A percentile compares a stretch with the other conserved stretches of the same genome.
These are phyloP conservation scores for Venturia carpophila DNA, from an alignment of 2,329 filamentous ascomycete genomes.

Conservation along the genomic window DNA sequence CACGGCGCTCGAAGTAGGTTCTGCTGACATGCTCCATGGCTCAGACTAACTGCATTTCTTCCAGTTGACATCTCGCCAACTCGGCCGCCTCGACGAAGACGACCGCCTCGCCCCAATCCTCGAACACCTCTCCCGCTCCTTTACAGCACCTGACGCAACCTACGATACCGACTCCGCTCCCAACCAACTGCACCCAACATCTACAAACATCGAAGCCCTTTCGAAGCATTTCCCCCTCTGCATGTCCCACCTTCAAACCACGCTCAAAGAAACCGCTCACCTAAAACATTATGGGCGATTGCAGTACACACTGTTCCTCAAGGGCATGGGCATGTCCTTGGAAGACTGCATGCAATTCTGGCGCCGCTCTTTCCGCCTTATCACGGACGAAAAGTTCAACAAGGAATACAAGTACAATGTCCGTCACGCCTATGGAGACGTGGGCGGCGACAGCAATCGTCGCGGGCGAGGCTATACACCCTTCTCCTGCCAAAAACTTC, in stretches of 20 bases:
- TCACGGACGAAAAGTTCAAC: constrained; percentile 91
- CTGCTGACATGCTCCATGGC: background rate
- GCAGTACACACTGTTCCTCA: constrained; percentile 94
- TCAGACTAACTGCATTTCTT: background rate
- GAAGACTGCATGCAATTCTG: constrained; percentile 91
- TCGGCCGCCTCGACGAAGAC: constrained; percentile 91
- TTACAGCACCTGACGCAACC: constrained; percentile 79
- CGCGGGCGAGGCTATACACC: constrained; percentile 82
- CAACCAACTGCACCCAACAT: constrained; percentile 56
- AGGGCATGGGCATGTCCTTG: constrained; percentile 86
- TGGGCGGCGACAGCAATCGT: constrained; percentile 83
- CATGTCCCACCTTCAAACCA: constrained; percentile 68
- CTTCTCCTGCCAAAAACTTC: constrained; percentile 89
- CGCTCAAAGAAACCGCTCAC: constrained; percentile 78
- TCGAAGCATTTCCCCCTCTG: constrained; percentile 65
- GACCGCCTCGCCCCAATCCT: constrained; percentile 74
- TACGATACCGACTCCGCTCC: constrained; percentile 58
- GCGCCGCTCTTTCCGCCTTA: constrained; percentile 74
- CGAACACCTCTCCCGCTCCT: constrained; percentile 86
- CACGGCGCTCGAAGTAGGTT: constrained; percentile 66
- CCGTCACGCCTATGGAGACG: constrained; percentile 89
- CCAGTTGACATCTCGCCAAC: constrained; percentile 77
- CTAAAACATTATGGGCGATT: constrained; percentile 89
- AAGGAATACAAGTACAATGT: constrained; percentile 98
- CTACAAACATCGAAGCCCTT: constrained; percentile 70